Evolutionary conservation across 345 rosid species (phyloP).

Genomic region (Syzygium grande): DNA sequence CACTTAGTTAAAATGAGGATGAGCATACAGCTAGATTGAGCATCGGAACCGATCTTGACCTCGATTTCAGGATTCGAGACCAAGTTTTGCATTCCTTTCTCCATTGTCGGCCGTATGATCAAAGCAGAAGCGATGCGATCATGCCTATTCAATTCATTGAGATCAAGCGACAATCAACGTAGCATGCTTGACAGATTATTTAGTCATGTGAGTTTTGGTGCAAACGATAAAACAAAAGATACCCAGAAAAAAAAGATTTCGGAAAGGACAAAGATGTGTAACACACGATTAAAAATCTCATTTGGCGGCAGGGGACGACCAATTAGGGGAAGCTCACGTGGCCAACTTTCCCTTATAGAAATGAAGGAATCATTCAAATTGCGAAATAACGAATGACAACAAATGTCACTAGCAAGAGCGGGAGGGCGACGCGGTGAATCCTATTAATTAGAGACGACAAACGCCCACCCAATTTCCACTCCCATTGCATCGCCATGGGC

Average conservation of each 20-base stretch:
- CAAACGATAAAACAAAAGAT: not conserved
- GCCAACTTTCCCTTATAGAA: not conserved
- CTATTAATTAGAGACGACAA: not conserved
- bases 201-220: not conserved
- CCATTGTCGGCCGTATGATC: not conserved
- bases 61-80: not conserved
- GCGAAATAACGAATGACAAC: not conserved
- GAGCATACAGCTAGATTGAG: not conserved
- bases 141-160: not conserved
- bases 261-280: not conserved
- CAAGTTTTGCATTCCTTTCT: not conserved
- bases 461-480: not conserved
- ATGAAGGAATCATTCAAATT: not conserved
- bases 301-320: not conserved
- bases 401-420: not conserved
- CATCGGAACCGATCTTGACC: not conserved
- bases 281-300: not conserved
- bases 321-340: not conserved
- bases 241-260: rapidly evolving
- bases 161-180: not conserved
- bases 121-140: not conserved
- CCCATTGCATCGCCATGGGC: not conserved
- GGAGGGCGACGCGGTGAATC: not conserved
- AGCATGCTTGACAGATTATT: not conserved
- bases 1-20: not conserved